phyloP scores from a whole-genome alignment of 352 stramenopile genomes.

The Phytophthora pisi region DNA sequence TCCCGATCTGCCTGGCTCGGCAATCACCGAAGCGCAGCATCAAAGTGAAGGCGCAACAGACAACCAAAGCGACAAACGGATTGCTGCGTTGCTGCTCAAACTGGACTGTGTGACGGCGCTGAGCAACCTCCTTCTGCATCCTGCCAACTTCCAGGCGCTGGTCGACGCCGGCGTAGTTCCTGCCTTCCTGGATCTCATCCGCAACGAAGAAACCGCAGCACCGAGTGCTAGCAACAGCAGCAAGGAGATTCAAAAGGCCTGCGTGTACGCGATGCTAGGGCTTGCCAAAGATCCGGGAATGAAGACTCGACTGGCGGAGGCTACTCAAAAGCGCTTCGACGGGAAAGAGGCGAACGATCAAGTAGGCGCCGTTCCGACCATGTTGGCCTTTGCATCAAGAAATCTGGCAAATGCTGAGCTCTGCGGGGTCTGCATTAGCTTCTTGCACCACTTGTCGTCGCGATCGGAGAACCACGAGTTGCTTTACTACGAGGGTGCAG shows the following conservation, averaged over 20 bases:
- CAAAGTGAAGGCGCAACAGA: constrained; percentile 17
- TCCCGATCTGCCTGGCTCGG: constrained; percentile 5
- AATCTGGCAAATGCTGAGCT: constrained; percentile 64
- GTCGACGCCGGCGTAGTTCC: constrained; percentile 84
- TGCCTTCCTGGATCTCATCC: constrained; percentile 62
- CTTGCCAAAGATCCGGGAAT: constrained; percentile 72
- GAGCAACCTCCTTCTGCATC: constrained; percentile 84
- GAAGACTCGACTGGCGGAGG: constrained; percentile 69
- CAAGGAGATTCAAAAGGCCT: constrained; percentile 76
- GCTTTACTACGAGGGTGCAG: constrained; percentile 68
- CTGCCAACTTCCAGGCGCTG: constrained; percentile 76
- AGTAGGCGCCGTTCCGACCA: constrained; percentile 64
- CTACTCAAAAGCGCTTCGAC: constrained; percentile 31
- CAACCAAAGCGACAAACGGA: constrained; percentile 30
- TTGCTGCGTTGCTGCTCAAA: constrained; percentile 55
- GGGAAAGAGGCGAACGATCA: constrained; percentile 30
- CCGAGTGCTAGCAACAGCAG: constrained; percentile 35
- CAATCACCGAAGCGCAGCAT: neutral
- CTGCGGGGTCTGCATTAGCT: constrained; percentile 68
- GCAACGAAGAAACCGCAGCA: constrained; percentile 32
- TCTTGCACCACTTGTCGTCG: constrained; percentile 76
- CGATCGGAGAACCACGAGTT: constrained; percentile 63
- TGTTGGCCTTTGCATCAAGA: constrained; percentile 69
- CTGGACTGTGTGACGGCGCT: constrained; percentile 82
- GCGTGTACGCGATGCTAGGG: constrained; percentile 79